phyloP scores from a whole-genome alignment of 176 grass and related monocot genomes.

The Stipa capillata region DNA sequence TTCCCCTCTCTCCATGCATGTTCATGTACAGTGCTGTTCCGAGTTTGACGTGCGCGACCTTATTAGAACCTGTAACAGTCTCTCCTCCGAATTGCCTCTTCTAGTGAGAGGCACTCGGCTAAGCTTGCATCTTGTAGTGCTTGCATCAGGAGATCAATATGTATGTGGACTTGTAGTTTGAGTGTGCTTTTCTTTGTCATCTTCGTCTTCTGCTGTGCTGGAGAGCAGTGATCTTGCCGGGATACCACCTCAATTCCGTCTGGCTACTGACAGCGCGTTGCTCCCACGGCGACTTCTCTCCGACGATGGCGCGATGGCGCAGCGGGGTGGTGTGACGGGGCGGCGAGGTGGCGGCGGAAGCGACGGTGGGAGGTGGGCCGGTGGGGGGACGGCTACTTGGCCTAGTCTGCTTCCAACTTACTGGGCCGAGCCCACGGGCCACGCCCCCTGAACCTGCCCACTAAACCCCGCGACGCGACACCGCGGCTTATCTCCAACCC shows the following conservation, averaged over 20 bases:
- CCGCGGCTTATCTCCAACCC: constrained; percentile 22
- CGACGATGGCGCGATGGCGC: too few species aligned
- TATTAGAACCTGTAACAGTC: not conserved
- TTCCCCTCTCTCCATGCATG: not conserved
- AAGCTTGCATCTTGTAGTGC: constrained; percentile 2
- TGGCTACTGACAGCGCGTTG: not conserved
- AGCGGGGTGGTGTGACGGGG: too few species aligned
- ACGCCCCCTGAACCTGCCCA: not conserved
- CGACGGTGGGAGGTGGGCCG: too few species aligned
- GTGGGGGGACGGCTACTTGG: not conserved
- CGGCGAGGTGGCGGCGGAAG: too few species aligned
- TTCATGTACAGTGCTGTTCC: constrained; percentile 38
- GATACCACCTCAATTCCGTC: not conserved
- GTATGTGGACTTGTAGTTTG: not conserved
- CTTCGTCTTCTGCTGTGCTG: not conserved
- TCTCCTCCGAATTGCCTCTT: not conserved
- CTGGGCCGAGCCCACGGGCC: not conserved
- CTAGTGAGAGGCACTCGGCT: not conserved
- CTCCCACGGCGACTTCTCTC: too few species aligned
- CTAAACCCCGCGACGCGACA: constrained; percentile 6
- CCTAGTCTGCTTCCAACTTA: not conserved
- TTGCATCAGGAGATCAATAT: constrained; percentile 16
- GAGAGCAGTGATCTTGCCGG: not conserved
- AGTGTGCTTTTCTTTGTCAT: not conserved
- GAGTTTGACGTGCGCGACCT: not conserved